A percentile compares a stretch with the other conserved stretches of the same genome.
Evolutionary conservation across 2,329 filamentous ascomycete species (phyloP).

Genomic region (Penicillium frequentans): DNA sequence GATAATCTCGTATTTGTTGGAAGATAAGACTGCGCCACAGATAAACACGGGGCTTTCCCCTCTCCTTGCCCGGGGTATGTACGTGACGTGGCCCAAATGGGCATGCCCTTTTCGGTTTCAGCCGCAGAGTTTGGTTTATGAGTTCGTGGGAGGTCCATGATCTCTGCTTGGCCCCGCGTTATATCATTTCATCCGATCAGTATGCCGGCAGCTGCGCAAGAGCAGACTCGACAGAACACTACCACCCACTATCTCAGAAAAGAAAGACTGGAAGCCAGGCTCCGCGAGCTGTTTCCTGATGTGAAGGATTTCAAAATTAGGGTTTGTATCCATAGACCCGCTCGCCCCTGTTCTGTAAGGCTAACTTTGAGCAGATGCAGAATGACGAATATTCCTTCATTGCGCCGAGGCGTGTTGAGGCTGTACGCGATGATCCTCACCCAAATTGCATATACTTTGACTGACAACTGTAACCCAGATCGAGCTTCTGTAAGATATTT

Average conservation of each 20-base stretch:
- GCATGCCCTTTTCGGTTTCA: not conserved
- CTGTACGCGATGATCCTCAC: slow-evolving; percentile 7
- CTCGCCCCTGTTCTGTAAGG: not conserved
- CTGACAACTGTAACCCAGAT: slow-evolving; percentile 2
- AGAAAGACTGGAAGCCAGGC: slow-evolving; percentile 16
- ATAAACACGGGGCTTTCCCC: not conserved
- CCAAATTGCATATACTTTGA: not conserved
- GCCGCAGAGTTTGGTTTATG: not conserved
- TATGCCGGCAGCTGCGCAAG: slow-evolving; percentile 1
- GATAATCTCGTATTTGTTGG: not conserved
- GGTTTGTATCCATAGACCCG: slow-evolving; percentile 7
- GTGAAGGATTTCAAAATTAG: slow-evolving; percentile 20
- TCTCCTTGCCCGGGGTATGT: not conserved
- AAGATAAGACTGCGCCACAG: not conserved
- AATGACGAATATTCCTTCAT: slow-evolving; percentile 19
- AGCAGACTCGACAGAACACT: not conserved
- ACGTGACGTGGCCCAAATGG: not conserved
- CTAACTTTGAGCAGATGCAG: slow-evolving; percentile 8
- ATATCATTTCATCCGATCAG: not conserved
- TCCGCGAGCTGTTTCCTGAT: slow-evolving; percentile 20
- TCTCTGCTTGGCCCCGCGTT: not conserved
- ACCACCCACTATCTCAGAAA: slow-evolving; percentile 5
- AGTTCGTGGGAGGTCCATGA: not conserved
- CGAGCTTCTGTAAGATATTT: slow-evolving; percentile 7
- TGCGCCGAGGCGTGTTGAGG: slow-evolving; percentile 19